Evolutionary conservation across 2,329 filamentous ascomycete genomes (phyloP).

Genomic region (Helicocarpus griseus): DNA sequence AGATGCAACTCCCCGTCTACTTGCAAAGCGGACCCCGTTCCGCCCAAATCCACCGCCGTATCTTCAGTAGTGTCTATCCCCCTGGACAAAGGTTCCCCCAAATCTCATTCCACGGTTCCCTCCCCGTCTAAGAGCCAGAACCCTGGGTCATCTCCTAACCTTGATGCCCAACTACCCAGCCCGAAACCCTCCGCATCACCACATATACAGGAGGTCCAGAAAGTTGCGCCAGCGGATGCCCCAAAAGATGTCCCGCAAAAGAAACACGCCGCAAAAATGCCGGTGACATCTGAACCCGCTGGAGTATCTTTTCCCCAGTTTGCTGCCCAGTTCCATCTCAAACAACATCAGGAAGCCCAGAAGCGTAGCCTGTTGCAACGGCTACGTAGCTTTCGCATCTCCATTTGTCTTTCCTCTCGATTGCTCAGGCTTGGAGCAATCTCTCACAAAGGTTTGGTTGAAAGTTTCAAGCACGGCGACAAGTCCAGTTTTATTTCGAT

Average conservation of each 20-base stretch:
- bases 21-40: slow-evolving; percentile 17
- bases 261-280: background rate
- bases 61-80: slow-evolving; percentile 15
- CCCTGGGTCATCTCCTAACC: background rate
- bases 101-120: slow-evolving; percentile 1
- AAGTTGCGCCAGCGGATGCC: background rate
- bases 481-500: slow-evolving; percentile 35
- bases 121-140: background rate
- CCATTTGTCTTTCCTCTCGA: slow-evolving; percentile 34
- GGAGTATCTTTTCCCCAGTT: slow-evolving; percentile 36
- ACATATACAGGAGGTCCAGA: background rate
- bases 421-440: slow-evolving; percentile 32
- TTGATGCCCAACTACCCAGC: background rate
- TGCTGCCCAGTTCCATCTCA: slow-evolving; percentile 32
- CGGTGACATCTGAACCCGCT: slow-evolving; percentile 13
- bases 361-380: slow-evolving; percentile 31
- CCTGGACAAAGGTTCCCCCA: background rate
- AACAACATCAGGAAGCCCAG: slow-evolving; percentile 32
- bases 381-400: slow-evolving; percentile 32
- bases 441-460: slow-evolving; percentile 36
- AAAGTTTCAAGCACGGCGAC: slow-evolving; percentile 37
- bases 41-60: slow-evolving; percentile 17
- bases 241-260: slow-evolving; percentile 11
- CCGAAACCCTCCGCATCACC: background rate
- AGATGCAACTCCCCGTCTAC: slow-evolving; percentile 25